Percentiles rank a stretch among this genome's conserved stretches.
Conservation (phyloP, 495 filamentous ascomycete species). For the Patellaria atrata region DNA sequence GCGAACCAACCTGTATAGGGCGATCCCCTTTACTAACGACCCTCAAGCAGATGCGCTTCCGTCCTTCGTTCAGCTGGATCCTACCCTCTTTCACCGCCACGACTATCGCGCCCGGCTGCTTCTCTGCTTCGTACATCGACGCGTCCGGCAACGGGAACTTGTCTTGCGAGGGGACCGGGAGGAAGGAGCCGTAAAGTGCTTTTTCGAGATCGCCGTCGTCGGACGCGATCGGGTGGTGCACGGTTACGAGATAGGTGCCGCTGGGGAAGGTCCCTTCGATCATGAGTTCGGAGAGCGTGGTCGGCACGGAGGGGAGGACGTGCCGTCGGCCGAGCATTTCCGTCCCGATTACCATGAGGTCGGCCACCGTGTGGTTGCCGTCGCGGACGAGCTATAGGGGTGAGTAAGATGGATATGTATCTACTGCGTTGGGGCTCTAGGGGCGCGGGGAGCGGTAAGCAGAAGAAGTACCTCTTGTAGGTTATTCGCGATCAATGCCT, state of each 20-base stretch:
- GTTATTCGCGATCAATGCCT: conserved; percentile 83
- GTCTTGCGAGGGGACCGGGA: conserved; percentile 55
- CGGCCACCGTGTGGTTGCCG: conserved; percentile 81
- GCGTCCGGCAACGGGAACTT: conserved; percentile 50
- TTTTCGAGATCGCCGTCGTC: conserved; percentile 77
- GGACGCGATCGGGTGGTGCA: conserved; percentile 75
- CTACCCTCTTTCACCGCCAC: conserved; percentile 49
- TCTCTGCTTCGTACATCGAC: conserved; percentile 45
- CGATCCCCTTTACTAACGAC: conserved; percentile 83
- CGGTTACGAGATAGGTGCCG: conserved; percentile 90
- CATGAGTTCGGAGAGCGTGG: conserved; percentile 67
- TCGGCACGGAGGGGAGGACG: conserved; percentile 68
- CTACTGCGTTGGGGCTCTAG: neutral
- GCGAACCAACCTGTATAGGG: conserved; percentile 84
- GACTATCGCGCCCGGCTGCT: conserved; percentile 69
- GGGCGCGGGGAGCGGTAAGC: neutral
- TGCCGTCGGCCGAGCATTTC: conserved; percentile 91
- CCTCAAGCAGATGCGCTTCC: conserved; percentile 55
- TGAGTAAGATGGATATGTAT: neutral
- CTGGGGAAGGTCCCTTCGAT: conserved; percentile 87
- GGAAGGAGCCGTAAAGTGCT: conserved; percentile 83
- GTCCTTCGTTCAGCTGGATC: conserved; percentile 58
- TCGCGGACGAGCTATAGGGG: conserved; percentile 75
- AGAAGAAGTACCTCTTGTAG: conserved; percentile 59
- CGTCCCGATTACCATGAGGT: conserved; percentile 83